Evolutionary conservation across 2,329 filamentous ascomycete genomes (phyloP).

Genomic region (Grosmannia clavigera): DNA sequence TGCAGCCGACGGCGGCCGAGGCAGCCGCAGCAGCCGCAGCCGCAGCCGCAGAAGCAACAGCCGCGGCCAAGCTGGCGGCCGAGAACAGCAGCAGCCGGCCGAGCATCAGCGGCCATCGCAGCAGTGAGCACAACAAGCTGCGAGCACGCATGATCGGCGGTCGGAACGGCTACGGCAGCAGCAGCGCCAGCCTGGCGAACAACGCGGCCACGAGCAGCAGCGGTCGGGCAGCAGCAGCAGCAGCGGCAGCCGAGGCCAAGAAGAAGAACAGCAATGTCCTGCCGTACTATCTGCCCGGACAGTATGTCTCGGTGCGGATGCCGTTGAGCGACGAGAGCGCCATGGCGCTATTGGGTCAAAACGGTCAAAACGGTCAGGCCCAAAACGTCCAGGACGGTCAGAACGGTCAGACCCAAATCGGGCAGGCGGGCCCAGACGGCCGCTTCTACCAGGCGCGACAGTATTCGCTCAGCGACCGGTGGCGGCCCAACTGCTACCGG

Average conservation of each 20-base stretch:
- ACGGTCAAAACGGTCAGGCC: background rate
- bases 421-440: background rate
- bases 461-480: constrained; percentile 60
- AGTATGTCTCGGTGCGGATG: constrained; percentile 56
- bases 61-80: background rate
- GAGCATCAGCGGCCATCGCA: background rate
- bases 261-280: constrained; percentile 25
- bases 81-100: background rate
- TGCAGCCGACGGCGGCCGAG: background rate
- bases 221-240: background rate
- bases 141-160: background rate
- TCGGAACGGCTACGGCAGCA: constrained; percentile 1
- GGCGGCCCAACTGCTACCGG: constrained; percentile 44
- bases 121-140: background rate
- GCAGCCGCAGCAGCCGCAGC: background rate
- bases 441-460: constrained; percentile 47
- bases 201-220: background rate
- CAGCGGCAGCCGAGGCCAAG: background rate
- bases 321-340: constrained; percentile 23
- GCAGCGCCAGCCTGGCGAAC: constrained; percentile 1
- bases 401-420: background rate
- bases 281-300: constrained; percentile 53
- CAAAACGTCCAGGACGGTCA: too few relatives aligned
- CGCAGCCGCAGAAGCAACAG: background rate
- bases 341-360: too few relatives aligned